These are phyloP conservation scores for Lentithecium fluviatile DNA, from an alignment of 495 filamentous ascomycete species.

Conservation along the genomic window DNA sequence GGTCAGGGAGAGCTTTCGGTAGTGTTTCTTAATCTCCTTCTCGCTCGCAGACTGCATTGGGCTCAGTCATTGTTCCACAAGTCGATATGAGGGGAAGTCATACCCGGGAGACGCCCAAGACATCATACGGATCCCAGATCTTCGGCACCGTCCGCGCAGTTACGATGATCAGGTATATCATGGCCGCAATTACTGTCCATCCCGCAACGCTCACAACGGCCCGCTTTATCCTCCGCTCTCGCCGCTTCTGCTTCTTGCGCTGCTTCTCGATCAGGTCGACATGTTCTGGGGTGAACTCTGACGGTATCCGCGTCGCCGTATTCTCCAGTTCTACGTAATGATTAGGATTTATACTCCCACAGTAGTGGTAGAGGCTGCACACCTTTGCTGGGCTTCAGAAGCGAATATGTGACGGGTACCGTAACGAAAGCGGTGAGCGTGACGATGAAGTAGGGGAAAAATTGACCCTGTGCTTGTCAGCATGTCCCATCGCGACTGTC, in stretches of 20 bases:
- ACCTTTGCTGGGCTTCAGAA: conserved; percentile 76
- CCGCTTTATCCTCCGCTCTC: conserved; percentile 86
- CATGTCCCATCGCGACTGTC: conserved; percentile 9
- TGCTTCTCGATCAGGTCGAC: conserved; percentile 79
- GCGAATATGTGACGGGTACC: conserved; percentile 83
- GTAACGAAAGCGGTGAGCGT: conserved; percentile 86
- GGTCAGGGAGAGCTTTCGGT: conserved; percentile 79
- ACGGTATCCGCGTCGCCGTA: conserved; percentile 65
- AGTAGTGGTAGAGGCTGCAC: conserved; percentile 36
- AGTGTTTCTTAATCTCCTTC: conserved; percentile 84
- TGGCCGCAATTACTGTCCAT: conserved; percentile 82
- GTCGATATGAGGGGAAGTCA: conserved; percentile 22
- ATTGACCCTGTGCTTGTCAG: conserved; percentile 67
- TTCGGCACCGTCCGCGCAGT: conserved; percentile 70
- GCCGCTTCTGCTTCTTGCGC: conserved; percentile 83
- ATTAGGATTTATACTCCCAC: neutral
- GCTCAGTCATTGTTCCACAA: conserved; percentile 3
- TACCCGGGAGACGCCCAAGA: conserved; percentile 80
- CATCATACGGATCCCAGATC: conserved; percentile 95
- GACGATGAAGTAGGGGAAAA: conserved; percentile 98
- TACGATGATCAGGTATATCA: conserved; percentile 85
- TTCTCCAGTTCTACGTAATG: conserved; percentile 58
- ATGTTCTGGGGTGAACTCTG: conserved; percentile 79
- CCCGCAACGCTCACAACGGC: conserved; percentile 70
- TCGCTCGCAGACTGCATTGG: conserved; percentile 69